These are phyloP conservation scores for Naganishia randhawae DNA, from an alignment of 768 basidiomycete genomes.

Conservation along the genomic window DNA sequence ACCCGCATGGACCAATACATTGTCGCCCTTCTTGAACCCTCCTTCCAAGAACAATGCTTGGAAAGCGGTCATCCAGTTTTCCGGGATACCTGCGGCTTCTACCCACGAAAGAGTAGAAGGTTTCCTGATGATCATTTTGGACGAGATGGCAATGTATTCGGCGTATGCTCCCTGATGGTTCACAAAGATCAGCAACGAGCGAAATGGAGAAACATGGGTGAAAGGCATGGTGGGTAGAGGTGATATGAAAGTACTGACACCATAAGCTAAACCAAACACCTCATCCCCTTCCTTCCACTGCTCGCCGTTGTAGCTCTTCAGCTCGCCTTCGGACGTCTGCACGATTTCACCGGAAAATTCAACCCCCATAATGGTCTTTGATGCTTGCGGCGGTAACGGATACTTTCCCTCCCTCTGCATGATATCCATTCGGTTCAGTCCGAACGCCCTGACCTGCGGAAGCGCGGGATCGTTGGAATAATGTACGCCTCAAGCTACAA, in stretches of 20 bases:
- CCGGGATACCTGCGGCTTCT: conserved; percentile 82
- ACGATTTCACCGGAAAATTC: conserved; percentile 74
- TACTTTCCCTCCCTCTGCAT: conserved; percentile 57
- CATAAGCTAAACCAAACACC: conserved; percentile 73
- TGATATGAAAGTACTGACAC: conserved; percentile 57
- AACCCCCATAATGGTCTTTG: conserved; percentile 69
- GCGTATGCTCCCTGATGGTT: conserved; percentile 80
- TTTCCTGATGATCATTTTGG: conserved; percentile 69
- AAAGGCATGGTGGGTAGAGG: conserved; percentile 9
- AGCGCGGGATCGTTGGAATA: neutral
- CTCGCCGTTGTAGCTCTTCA: conserved; percentile 61
- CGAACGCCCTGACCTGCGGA: conserved; percentile 69
- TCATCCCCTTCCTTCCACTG: conserved; percentile 65
- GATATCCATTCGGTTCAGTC: conserved; percentile 85
- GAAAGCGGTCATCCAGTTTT: conserved; percentile 79
- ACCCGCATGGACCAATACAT: conserved; percentile 79
- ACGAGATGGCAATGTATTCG: conserved; percentile 69
- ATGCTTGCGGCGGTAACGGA: conserved; percentile 70
- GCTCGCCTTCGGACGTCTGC: conserved; percentile 57
- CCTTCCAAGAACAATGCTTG: conserved; percentile 67
- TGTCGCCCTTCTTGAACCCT: conserved; percentile 64
- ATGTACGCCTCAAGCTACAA: neutral
- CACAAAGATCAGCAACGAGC: neutral
- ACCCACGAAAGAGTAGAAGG: conserved; percentile 71
- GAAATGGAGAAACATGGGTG: neutral